Percentiles rank a stretch among this genome's conserved stretches.
phyloP scores from a whole-genome alignment of 208 protist genomes.

The Acanthamoeba culbertsoni region DNA sequence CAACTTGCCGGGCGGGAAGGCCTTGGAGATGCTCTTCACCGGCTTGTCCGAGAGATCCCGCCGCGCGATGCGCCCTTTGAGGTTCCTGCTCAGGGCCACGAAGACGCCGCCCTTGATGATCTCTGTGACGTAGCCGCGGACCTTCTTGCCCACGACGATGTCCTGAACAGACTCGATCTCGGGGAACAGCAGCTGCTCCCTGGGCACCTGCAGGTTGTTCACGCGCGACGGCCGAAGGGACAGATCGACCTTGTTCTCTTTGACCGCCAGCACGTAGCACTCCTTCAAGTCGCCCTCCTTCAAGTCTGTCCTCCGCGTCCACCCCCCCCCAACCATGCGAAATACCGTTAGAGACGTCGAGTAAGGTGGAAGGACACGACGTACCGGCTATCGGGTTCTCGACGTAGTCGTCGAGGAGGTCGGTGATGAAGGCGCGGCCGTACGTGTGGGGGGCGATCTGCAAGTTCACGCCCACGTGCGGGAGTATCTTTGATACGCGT shows the following conservation, averaged over 20 bases:
- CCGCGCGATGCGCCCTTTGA: not conserved
- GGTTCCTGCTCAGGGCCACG: not conserved
- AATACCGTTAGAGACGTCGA: not conserved
- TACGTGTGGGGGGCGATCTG: constrained; percentile 48
- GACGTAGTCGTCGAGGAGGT: constrained; percentile 34
- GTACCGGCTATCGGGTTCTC: constrained; percentile 37
- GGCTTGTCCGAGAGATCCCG: not conserved
- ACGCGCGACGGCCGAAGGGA: constrained; percentile 57
- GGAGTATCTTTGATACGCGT: not conserved
- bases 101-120: not conserved
- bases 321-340: not conserved
- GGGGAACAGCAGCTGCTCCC: constrained; percentile 31
- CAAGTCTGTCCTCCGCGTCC: too few species aligned
- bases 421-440: constrained; percentile 45
- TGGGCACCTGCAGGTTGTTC: constrained; percentile 25
- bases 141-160: not conserved
- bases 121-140: not conserved
- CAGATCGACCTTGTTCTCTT: constrained; percentile 21
- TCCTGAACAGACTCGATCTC: constrained; percentile 16
- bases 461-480: not conserved
- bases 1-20: constrained; percentile 15
- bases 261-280: not conserved
- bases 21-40: not conserved
- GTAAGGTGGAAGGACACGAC: not conserved
- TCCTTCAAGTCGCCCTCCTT: constrained; percentile 15